Evolutionary conservation across 2,329 filamentous ascomycete species (phyloP).

Genomic region (Diplodia sapinea): DNA sequence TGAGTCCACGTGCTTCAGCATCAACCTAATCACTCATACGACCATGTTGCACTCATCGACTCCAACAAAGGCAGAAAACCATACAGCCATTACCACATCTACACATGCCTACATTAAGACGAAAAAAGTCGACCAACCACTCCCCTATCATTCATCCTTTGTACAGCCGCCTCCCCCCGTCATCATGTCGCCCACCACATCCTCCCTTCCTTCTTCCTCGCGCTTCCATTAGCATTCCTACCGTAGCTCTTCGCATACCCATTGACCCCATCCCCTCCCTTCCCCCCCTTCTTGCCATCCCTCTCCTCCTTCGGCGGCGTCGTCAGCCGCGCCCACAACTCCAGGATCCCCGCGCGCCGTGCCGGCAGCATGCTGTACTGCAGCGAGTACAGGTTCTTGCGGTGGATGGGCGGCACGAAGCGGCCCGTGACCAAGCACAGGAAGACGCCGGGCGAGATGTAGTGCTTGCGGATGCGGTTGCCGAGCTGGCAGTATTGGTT

Average conservation of each 20-base stretch:
- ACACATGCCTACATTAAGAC: constrained; percentile 15
- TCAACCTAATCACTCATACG: neutral
- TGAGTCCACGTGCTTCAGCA: neutral
- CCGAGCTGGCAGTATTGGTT: constrained; percentile 96
- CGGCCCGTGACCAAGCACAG: constrained; percentile 86
- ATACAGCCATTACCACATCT: constrained; percentile 19
- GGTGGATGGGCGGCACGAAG: constrained; percentile 93
- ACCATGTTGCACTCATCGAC: neutral
- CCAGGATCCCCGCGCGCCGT: constrained; percentile 75
- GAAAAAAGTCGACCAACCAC: neutral
- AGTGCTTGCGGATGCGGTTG: constrained; percentile 90
- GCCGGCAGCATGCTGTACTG: constrained; percentile 98
- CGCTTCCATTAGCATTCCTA: constrained; percentile 11
- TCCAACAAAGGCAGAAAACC: neutral
- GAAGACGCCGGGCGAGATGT: constrained; percentile 85
- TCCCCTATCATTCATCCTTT: no score
- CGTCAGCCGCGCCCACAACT: constrained; percentile 78
- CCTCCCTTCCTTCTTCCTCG: constrained; percentile 17
- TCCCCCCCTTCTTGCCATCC: neutral
- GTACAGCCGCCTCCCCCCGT: neutral
- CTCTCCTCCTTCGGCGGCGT: constrained; percentile 31
- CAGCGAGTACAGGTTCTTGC: constrained; percentile 91
- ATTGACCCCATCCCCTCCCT: neutral
- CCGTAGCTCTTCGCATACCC: neutral
- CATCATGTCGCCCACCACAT: constrained; percentile 17